Evolutionary conservation across 352 stramenopile species (phyloP).

Genomic region (Thalassiosira exigua): DNA sequence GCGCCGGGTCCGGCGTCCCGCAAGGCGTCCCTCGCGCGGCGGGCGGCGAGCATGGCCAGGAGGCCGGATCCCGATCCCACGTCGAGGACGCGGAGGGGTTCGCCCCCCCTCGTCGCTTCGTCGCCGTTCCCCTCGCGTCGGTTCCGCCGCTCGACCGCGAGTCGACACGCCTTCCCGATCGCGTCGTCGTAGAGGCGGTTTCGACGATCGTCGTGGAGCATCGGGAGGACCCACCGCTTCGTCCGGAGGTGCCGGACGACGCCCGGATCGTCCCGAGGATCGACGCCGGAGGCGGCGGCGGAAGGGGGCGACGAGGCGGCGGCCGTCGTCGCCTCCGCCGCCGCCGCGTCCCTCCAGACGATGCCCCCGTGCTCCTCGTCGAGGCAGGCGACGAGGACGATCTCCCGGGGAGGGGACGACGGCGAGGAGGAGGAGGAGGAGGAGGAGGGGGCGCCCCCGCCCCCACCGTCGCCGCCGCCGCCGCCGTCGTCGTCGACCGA

Average conservation of each 20-base stretch:
- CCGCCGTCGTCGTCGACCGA: conserved; percentile 34
- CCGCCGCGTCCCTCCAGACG: conserved; percentile 59
- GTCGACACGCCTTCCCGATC: conserved; percentile 55
- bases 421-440: no score
- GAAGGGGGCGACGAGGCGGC: background rate
- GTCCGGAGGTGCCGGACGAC: conserved; percentile 71
- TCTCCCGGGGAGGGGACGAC: conserved; percentile 33
- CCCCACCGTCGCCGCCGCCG: conserved; percentile 1
- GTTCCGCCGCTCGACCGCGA: conserved; percentile 16
- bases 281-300: background rate
- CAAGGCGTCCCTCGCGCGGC: conserved; percentile 18
- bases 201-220: conserved; percentile 78
- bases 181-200: conserved; percentile 74
- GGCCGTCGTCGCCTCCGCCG: background rate
- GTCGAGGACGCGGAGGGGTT: conserved; percentile 67
- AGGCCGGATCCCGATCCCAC: conserved; percentile 80
- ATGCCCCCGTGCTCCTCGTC: conserved; percentile 76
- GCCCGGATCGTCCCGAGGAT: conserved; percentile 18
- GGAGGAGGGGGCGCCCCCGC: background rate
- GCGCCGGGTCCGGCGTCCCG: no score
- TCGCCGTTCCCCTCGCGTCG: conserved; percentile 1
- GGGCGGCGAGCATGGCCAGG: conserved; percentile 71
- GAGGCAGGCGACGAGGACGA: conserved; percentile 70
- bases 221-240: conserved; percentile 81
- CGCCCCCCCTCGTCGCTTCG: background rate